Evolutionary conservation across 345 rosid species (phyloP).

Genomic region (Noccaea bulbosa): DNA sequence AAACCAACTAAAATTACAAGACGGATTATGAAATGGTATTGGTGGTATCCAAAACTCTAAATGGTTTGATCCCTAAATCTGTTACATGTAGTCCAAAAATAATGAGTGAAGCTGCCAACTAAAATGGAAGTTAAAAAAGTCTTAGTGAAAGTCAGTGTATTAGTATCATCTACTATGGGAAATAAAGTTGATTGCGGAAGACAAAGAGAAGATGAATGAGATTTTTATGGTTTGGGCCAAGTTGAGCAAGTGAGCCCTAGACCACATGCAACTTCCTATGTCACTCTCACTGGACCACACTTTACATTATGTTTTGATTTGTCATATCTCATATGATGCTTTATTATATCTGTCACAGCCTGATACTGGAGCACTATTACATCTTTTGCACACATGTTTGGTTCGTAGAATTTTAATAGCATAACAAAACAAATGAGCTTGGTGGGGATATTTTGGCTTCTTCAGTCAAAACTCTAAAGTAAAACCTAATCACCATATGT

Average conservation of each 20-base stretch:
- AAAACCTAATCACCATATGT: slow-evolving; percentile 17
- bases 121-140: background rate
- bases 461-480: slow-evolving; percentile 4
- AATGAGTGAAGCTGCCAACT: background rate
- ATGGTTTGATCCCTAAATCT: background rate
- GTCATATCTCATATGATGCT: background rate
- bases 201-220: background rate
- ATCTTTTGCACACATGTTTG: slow-evolving; percentile 3
- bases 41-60: background rate
- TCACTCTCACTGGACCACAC: slow-evolving; percentile 35
- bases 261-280: slow-evolving; percentile 38
- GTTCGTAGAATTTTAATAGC: background rate
- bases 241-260: slow-evolving; percentile 27
- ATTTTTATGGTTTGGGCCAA: slow-evolving; percentile 23
- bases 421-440: slow-evolving; percentile 12
- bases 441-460: slow-evolving; percentile 20
- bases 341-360: background rate
- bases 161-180: background rate
- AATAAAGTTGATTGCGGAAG: slow-evolving; percentile 1
- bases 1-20: background rate
- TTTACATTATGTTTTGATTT: background rate
- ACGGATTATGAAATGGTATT: background rate
- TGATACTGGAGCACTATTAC: background rate
- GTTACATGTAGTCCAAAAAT: background rate
- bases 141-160: background rate